Evolutionary conservation across 2,329 filamentous ascomycete species (phyloP).

Genomic region (Aspergillus awamori): DNA sequence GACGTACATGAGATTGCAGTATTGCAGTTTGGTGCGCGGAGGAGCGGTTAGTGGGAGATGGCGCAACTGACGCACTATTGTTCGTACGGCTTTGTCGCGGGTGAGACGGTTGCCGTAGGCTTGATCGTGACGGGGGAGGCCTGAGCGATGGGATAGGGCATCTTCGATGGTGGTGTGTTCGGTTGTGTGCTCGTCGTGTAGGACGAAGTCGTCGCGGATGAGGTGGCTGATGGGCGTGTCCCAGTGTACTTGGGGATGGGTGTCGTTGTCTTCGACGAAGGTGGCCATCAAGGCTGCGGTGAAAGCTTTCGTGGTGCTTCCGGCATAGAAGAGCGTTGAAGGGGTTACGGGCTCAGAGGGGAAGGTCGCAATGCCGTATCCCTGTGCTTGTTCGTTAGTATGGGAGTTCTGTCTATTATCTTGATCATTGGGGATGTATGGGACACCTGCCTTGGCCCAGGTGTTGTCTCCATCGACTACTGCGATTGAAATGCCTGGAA

Average conservation of each 20-base stretch:
- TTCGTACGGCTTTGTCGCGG: conserved; percentile 32
- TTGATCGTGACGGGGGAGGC: conserved; percentile 31
- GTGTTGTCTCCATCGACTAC: conserved; percentile 17
- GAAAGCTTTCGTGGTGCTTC: conserved; percentile 61
- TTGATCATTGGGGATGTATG: no score
- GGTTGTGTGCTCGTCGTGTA: conserved; percentile 27
- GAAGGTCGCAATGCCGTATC: conserved; percentile 43
- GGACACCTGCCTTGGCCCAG: conserved; percentile 6
- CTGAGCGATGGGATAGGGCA: conserved; percentile 35
- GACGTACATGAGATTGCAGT: conserved; percentile 58
- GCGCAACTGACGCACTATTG: conserved; percentile 46
- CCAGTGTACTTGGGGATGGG: conserved; percentile 37
- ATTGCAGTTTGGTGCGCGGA: conserved; percentile 50
- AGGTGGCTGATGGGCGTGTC: conserved; percentile 38
- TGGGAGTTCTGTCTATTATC: not conserved
- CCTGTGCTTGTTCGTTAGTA: conserved; percentile 30
- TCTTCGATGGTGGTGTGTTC: conserved; percentile 34
- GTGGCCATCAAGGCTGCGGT: conserved; percentile 55
- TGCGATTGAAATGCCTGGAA: conserved; percentile 12
- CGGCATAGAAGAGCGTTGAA: conserved; percentile 59
- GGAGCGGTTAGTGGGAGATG: conserved; percentile 47
- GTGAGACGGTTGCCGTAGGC: conserved; percentile 7
- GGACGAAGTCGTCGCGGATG: conserved; percentile 37
- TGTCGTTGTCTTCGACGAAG: conserved; percentile 30
- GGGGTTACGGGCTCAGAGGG: conserved; percentile 45